These are phyloP conservation scores for Mycena epipterygia DNA, from an alignment of 768 basidiomycete genomes.

Conservation along the genomic window DNA sequence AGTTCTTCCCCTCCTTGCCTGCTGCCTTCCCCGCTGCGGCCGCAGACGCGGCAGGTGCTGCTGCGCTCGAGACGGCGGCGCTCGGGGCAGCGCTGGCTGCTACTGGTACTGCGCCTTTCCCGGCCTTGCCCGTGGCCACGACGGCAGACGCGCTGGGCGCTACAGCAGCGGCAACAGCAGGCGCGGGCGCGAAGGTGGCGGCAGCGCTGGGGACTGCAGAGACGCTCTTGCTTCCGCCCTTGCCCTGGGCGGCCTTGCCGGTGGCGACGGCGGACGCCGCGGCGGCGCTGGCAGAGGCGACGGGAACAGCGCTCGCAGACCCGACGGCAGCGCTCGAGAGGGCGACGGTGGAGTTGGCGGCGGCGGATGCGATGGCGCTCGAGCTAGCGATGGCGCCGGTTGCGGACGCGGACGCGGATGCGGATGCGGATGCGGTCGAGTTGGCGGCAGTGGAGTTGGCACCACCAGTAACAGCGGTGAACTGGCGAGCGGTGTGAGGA, in stretches of 20 bases:
- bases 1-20: neutral
- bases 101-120: too few species aligned
- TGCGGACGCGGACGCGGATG: neutral
- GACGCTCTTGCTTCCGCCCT: neutral
- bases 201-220: neutral
- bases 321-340: neutral
- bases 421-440: neutral
- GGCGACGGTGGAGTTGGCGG: neutral
- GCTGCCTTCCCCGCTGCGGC: too few species aligned
- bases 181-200: neutral
- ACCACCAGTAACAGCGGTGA: neutral
- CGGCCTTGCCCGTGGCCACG: neutral
- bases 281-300: neutral
- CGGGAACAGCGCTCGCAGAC: neutral
- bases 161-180: neutral
- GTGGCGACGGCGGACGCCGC: neutral
- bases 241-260: conserved; percentile 4
- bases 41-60: too few species aligned
- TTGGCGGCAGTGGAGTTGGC: neutral
- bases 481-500: neutral
- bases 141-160: neutral
- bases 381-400: neutral
- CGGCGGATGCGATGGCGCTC: neutral
- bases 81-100: too few species aligned
- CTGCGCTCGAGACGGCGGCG: too few species aligned